Percentiles rank a stretch among this genome's conserved stretches.
Evolutionary conservation across 805 yeast genomes (phyloP).

Genomic region (Saccharomycopsis sp.): DNA sequence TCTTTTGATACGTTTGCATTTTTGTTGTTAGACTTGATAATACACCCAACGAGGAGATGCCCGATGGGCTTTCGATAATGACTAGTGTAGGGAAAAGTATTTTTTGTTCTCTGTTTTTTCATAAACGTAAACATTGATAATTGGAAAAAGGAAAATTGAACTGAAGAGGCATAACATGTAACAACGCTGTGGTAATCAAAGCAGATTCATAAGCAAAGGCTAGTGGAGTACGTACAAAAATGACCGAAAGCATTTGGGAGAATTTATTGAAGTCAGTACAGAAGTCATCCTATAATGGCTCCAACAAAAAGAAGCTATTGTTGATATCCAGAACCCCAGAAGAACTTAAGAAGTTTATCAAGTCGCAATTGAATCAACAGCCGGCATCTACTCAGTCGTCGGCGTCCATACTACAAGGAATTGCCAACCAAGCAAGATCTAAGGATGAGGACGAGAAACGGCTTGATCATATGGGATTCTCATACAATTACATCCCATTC

Average conservation of each 20-base stretch:
- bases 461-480: background rate
- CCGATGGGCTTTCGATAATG: no score
- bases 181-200: no score
- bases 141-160: no score
- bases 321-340: background rate
- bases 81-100: no score
- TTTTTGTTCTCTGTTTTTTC: no score
- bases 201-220: no score
- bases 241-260: conserved; percentile 1
- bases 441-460: background rate
- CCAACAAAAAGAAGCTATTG: background rate
- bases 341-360: background rate
- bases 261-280: background rate
- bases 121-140: no score
- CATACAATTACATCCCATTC: background rate
- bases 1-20: no score
- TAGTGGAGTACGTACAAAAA: no score
- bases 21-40: no score
- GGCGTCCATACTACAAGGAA: background rate
- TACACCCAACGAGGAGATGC: no score
- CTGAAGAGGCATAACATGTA: no score
- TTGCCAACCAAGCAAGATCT: background rate
- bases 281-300: background rate
- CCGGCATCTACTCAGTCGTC: background rate
- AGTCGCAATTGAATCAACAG: background rate